Evolutionary conservation across 2,329 filamentous ascomycete species (phyloP).

Genomic region (Penicillium sp.): DNA sequence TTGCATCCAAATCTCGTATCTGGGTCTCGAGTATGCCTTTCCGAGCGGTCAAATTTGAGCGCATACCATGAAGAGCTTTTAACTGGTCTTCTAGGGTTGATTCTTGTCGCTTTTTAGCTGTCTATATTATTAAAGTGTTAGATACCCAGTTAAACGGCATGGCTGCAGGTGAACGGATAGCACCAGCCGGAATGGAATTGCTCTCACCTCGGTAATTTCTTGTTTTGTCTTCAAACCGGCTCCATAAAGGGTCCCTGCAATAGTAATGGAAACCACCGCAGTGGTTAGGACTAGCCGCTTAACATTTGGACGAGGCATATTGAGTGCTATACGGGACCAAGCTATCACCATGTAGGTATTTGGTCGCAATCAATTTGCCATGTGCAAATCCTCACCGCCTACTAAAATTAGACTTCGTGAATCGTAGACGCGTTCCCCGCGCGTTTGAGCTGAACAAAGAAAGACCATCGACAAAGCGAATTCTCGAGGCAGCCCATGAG

Average conservation of each 20-base stretch:
- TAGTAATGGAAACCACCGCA: conserved; percentile 56
- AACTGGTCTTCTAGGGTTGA: conserved; percentile 56
- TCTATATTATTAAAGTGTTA: conserved; percentile 31
- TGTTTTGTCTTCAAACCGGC: conserved; percentile 57
- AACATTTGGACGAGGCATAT: conserved; percentile 38
- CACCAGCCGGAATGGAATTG: background rate
- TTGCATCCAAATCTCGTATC: conserved; percentile 51
- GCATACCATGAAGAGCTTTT: conserved; percentile 51
- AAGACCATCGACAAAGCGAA: background rate
- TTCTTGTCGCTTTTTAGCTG: conserved; percentile 49
- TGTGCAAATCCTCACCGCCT: conserved; percentile 26
- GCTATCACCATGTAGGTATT: background rate
- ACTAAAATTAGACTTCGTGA: conserved; percentile 18
- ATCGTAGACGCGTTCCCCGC: conserved; percentile 29
- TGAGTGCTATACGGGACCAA: conserved; percentile 8
- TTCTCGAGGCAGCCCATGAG: conserved; percentile 6
- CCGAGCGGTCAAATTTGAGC: conserved; percentile 52
- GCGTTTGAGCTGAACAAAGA: conserved; percentile 16
- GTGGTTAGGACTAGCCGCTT: conserved; percentile 55
- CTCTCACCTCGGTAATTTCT: conserved; percentile 52
- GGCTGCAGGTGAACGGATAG: background rate
- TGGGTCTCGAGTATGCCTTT: conserved; percentile 57
- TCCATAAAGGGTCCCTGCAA: conserved; percentile 59
- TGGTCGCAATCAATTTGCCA: conserved; percentile 12
- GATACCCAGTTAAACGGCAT: background rate